A percentile compares a stretch with the other conserved stretches of the same genome.
These are phyloP conservation scores for Trichoderma pleuroti DNA, from an alignment of 2,329 filamentous ascomycete species.

Conservation along the genomic window DNA sequence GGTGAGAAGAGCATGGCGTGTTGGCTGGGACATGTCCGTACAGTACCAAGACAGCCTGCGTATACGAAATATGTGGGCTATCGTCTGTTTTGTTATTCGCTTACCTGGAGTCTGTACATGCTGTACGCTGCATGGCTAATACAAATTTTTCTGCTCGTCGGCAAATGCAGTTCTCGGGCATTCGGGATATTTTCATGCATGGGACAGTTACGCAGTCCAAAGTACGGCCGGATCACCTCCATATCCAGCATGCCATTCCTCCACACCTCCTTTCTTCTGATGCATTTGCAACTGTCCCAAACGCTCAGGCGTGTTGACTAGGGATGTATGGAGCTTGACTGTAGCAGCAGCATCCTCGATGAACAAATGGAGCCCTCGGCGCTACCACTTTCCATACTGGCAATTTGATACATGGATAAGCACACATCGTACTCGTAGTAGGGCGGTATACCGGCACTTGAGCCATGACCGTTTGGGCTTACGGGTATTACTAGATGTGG, in stretches of 20 bases:
- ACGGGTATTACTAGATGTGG: not conserved
- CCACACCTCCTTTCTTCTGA: not conserved
- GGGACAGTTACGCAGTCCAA: not conserved
- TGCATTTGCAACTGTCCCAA: not conserved
- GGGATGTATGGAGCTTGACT: not conserved
- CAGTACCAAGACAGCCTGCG: not conserved
- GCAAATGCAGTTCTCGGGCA: not conserved
- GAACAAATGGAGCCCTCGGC: not conserved
- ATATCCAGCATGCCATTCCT: not conserved
- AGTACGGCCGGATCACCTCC: not conserved
- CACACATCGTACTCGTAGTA: not conserved
- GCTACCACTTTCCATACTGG: not conserved
- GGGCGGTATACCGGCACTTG: not conserved
- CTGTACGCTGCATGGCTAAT: not conserved
- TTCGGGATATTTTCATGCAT: not conserved
- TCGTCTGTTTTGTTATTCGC: not conserved
- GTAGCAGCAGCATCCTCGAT: not conserved
- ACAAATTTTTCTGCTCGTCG: not conserved
- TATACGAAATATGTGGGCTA: slow-evolving; percentile 1
- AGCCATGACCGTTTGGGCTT: not conserved
- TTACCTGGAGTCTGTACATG: not conserved
- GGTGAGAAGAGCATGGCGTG: not conserved
- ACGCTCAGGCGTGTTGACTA: not conserved
- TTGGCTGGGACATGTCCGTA: not conserved
- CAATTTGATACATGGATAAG: not conserved